Evolutionary conservation across 2,329 filamentous ascomycete genomes (phyloP).

Genomic region (Apiospora pterosperma): DNA sequence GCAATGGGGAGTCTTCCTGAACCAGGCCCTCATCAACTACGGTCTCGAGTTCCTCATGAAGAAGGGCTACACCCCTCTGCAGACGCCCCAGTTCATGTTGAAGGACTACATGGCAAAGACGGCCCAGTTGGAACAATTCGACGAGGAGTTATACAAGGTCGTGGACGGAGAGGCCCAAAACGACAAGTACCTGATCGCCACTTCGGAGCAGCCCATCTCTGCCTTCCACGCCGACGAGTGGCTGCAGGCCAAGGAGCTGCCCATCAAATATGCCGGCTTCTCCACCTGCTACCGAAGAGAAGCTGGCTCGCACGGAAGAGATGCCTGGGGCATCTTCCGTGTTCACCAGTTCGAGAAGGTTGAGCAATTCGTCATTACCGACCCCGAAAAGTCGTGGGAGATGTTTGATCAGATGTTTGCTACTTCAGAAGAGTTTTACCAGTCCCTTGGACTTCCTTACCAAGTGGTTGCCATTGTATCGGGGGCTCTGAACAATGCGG

Average conservation of each 20-base stretch:
- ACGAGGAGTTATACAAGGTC: slow-evolving; percentile 98
- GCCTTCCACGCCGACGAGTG: slow-evolving; percentile 92
- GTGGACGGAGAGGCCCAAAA: slow-evolving; percentile 66
- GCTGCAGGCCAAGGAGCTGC: slow-evolving; percentile 79
- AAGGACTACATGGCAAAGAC: slow-evolving; percentile 97
- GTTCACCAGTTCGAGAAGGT: slow-evolving; percentile 97
- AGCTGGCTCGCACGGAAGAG: slow-evolving; percentile 84
- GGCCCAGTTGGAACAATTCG: slow-evolving; percentile 93
- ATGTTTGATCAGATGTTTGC: slow-evolving; percentile 91
- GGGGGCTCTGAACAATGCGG: slow-evolving; percentile 88
- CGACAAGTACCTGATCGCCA: slow-evolving; percentile 79
- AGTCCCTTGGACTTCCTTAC: slow-evolving; percentile 85
- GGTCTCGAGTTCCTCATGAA: slow-evolving; percentile 82
- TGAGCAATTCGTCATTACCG: slow-evolving; percentile 52
- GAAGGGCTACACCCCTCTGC: slow-evolving; percentile 78
- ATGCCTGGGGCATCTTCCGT: slow-evolving; percentile 97
- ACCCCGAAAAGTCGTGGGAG: slow-evolving; percentile 89
- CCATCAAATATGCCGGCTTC: slow-evolving; percentile 90
- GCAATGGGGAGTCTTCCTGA: slow-evolving; percentile 85
- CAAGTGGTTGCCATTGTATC: slow-evolving; percentile 92
- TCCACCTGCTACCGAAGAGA: slow-evolving; percentile 96
- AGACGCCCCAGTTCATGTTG: slow-evolving; percentile 92
- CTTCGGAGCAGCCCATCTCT: slow-evolving; percentile 92
- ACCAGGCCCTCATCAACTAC: slow-evolving; percentile 93
- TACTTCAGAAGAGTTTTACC: slow-evolving; percentile 91